Percentiles rank a stretch among this genome's conserved stretches.
Evolutionary conservation across 306 rosid species (phyloP).

Genomic region (Inga oerstediana): DNA sequence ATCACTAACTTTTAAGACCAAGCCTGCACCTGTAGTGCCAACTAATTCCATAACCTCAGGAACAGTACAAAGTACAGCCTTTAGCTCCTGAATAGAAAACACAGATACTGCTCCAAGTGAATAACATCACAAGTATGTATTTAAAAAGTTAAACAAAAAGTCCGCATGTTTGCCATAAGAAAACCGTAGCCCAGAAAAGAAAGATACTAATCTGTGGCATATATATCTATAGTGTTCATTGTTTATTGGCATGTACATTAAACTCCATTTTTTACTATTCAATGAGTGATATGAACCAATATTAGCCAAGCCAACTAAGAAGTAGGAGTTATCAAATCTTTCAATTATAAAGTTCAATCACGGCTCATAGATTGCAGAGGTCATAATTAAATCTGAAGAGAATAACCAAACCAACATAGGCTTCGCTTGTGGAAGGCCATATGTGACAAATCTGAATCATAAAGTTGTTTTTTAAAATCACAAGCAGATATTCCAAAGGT

Average conservation of each 20-base stretch:
- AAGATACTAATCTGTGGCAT: background rate
- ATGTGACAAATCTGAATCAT: background rate
- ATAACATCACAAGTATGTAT: background rate
- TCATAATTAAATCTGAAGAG: background rate
- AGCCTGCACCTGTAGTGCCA: slow-evolving; percentile 60
- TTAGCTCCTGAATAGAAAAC: slow-evolving; percentile 71
- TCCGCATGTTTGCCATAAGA: slow-evolving; percentile 7
- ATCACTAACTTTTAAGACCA: slow-evolving; percentile 48
- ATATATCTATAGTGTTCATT: background rate
- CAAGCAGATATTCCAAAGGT: background rate
- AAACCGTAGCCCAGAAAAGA: slow-evolving; percentile 23
- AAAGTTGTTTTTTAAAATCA: background rate
- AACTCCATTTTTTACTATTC: background rate
- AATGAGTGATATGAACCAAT: background rate
- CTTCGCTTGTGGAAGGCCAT: background rate
- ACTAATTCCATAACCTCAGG: slow-evolving; percentile 80
- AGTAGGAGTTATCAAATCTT: background rate
- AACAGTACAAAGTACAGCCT: slow-evolving; percentile 63
- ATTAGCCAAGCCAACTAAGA: background rate
- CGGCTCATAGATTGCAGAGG: background rate
- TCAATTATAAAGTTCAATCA: background rate
- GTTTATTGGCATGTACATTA: background rate
- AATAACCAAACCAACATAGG: background rate
- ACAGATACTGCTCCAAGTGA: slow-evolving; percentile 26
- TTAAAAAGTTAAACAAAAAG: background rate